Evolutionary conservation across 192 early-diverging fungal species (phyloP), one percentile per base, ranked within the genome.

Genomic region (Linnemannia exigua): DNA sequence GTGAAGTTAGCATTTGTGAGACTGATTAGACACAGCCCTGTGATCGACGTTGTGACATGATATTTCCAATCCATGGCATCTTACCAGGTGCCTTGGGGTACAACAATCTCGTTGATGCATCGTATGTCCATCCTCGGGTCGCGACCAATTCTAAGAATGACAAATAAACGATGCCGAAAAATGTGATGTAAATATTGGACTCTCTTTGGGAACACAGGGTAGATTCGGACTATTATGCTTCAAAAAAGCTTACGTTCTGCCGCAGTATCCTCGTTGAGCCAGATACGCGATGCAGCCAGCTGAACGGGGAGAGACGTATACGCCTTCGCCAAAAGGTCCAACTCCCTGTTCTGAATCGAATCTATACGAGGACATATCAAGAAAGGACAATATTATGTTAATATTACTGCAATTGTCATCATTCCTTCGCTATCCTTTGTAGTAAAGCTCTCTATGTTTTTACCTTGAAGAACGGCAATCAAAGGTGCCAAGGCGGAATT

Each of bases 231-330:
- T 28, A 11, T 11, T 44, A 20, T 15, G 9, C 16, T 2, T 61
- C 35, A 4, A 28, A 50, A 66, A 73, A 47, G 19, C 73, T 38
- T 80, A 86, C 84, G 84, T 72, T 79, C 84, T 80, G 84, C 84
- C 52, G 78, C 79, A 52, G 78, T 54, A 73, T 80, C 79, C 37
- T 86, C 84, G 11, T 67, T 79, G 16, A 80, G 74, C 74, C 69
- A 86, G 16, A 86, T 76, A 31, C 84, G 84, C 1, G 84, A 86
- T 31, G 84, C 84, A 28, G 78, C 84, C 78, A 86, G 47, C 25
- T 86, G 84, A 35, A 86, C n/a, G 19, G 84, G 84, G 15, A 86
- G 78, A 22, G 84, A 86, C 14, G 84, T 80, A 38, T 86, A 86
- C 28, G 84, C 84, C 70, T 80, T 86, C 19, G 84, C 84, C 74